Percentiles rank a stretch among this genome's conserved stretches.
Evolutionary conservation across 352 stramenopile species (phyloP).

Genomic region (Phytophthora litchii): DNA sequence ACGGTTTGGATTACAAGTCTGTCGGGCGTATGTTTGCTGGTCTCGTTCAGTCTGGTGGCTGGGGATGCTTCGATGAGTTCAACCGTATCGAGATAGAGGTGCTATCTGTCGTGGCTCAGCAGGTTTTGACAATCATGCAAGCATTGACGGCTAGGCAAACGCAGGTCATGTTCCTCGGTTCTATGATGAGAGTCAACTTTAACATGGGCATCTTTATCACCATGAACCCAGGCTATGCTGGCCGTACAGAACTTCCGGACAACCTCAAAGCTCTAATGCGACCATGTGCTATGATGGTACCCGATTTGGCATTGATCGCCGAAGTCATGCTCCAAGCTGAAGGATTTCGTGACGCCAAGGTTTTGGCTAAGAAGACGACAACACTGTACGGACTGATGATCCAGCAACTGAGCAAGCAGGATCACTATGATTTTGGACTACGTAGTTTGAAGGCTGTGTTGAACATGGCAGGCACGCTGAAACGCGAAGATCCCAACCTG

Average conservation of each 20-base stretch:
- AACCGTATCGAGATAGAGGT: constrained; percentile 97
- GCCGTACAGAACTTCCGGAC: constrained; percentile 88
- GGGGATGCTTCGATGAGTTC: constrained; percentile 96
- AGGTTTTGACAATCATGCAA: constrained; percentile 92
- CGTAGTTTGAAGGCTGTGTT: constrained; percentile 85
- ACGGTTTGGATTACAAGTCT: constrained; percentile 95
- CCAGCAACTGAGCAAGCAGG: constrained; percentile 87
- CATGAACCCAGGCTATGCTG: constrained; percentile 93
- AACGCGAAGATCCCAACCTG: constrained; percentile 95
- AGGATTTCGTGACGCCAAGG: constrained; percentile 84
- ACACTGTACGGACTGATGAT: constrained; percentile 90
- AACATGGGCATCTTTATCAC: constrained; percentile 94
- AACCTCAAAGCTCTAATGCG: constrained; percentile 89
- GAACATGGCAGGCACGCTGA: constrained; percentile 88
- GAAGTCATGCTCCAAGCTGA: constrained; percentile 90
- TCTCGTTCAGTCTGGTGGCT: constrained; percentile 92
- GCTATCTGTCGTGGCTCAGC: constrained; percentile 92
- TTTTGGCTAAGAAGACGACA: constrained; percentile 85
- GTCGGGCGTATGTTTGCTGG: constrained; percentile 94
- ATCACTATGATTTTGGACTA: constrained; percentile 89
- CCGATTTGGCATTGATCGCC: constrained; percentile 82
- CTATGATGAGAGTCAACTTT: constrained; percentile 84
- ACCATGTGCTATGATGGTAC: constrained; percentile 90
- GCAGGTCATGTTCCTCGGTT: constrained; percentile 86
- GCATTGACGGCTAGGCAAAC: constrained; percentile 77